Percentiles rank a stretch among this genome's conserved stretches.
These are phyloP conservation scores for Wickerhamiella alocasiicola DNA, from an alignment of 805 yeast genomes.

Conservation along the genomic window DNA sequence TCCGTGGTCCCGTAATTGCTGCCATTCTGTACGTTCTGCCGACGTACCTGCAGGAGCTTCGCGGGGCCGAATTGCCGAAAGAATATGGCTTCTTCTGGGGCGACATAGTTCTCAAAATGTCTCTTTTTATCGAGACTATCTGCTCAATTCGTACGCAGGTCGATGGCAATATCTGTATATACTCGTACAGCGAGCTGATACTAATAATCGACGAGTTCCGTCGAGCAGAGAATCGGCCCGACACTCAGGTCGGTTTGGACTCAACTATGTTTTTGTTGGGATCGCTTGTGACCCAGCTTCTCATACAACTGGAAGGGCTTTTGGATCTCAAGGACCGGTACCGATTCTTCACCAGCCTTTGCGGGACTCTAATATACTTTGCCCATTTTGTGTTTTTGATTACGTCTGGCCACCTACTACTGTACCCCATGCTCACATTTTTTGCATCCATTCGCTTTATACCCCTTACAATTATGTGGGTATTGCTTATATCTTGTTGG, in stretches of 20 bases:
- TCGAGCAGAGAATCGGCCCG: not conserved
- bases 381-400: not conserved
- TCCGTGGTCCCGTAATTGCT: not conserved
- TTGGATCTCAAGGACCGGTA: not conserved
- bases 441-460: not conserved
- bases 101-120: not conserved
- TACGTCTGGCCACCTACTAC: not conserved
- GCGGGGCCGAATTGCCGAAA: not conserved
- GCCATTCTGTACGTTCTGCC: not conserved
- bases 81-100: not conserved
- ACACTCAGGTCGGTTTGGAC: not conserved
- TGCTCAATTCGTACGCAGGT: not conserved
- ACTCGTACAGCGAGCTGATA: not conserved
- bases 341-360: not conserved
- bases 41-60: not conserved
- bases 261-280: not conserved
- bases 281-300: not conserved
- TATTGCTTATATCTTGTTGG: constrained; percentile 7
- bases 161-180: not conserved
- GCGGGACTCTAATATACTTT: not conserved
- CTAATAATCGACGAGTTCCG: not conserved
- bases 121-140: not conserved
- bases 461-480: not conserved
- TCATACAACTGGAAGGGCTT: not conserved
- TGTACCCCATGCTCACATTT: not conserved